Evolutionary conservation across 2,329 filamentous ascomycete genomes (phyloP).

Genomic region (Periconia digitata): DNA sequence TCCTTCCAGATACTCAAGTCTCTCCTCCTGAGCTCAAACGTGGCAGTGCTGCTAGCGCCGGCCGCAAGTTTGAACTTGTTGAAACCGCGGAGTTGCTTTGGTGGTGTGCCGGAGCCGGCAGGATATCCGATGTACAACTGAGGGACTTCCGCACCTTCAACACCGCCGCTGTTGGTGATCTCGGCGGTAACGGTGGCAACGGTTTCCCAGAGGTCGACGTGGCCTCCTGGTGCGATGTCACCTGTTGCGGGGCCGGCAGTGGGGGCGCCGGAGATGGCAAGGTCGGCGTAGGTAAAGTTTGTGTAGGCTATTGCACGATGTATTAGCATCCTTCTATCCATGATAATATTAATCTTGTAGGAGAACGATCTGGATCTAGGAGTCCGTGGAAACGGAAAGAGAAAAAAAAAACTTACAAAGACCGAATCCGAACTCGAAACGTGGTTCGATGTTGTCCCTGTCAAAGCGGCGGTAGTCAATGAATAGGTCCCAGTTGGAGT

Average conservation of each 20-base stretch:
- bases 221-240: slow-evolving; percentile 28
- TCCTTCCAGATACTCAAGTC: slow-evolving; percentile 43
- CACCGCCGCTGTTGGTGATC: slow-evolving; percentile 39
- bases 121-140: slow-evolving; percentile 44
- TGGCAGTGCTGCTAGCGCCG: slow-evolving; percentile 32
- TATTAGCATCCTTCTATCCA: background rate
- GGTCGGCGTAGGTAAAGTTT: slow-evolving; percentile 44
- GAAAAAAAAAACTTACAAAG: slow-evolving; percentile 35
- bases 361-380: no score
- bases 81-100: slow-evolving; percentile 42
- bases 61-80: slow-evolving; percentile 35
- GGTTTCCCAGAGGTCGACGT: slow-evolving; percentile 35
- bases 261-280: slow-evolving; percentile 26
- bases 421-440: slow-evolving; percentile 51
- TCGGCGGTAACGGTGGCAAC: slow-evolving; percentile 39
- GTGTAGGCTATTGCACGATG: slow-evolving; percentile 42
- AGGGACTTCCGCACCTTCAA: slow-evolving; percentile 41
- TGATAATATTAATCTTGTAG: no score
- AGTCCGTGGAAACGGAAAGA: background rate
- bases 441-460: slow-evolving; percentile 42
- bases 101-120: slow-evolving; percentile 25
- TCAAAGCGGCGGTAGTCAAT: slow-evolving; percentile 52
- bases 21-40: slow-evolving; percentile 37
- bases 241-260: slow-evolving; percentile 27
- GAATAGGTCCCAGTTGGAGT: slow-evolving; percentile 46